Conservation (phyloP, 2,329 filamentous ascomycete species). For the Ophiostoma tasmaniense region DNA sequence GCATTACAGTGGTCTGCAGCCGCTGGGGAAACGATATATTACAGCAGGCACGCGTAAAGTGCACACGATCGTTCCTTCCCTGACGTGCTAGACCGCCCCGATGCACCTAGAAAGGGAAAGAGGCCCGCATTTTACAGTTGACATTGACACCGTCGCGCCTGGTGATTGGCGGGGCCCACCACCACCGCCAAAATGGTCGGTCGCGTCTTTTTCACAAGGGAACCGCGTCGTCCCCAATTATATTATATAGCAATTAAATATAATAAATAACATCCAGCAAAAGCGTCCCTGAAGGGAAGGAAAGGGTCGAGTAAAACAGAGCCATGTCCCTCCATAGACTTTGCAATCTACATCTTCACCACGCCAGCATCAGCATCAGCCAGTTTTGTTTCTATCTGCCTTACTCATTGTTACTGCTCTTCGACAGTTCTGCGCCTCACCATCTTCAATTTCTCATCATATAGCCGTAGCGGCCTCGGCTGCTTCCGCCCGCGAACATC, state of each 20-base stretch:
- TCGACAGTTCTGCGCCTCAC: neutral
- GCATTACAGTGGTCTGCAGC: neutral
- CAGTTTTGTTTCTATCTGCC: neutral
- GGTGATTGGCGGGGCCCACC: constrained; percentile 2
- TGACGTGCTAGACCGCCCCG: neutral
- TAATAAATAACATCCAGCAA: constrained; percentile 1
- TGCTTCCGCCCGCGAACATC: neutral
- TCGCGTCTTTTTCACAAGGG: constrained; percentile 9
- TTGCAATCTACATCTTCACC: neutral
- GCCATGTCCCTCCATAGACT: neutral
- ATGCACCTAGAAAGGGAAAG: neutral
- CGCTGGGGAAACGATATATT: neutral
- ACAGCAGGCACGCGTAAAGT: constrained; percentile 25
- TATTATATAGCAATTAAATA: constrained; percentile 3
- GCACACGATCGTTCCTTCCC: constrained; percentile 1
- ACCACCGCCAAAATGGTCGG: constrained; percentile 5
- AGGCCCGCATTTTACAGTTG: constrained; percentile 11
- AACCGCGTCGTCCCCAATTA: constrained; percentile 1
- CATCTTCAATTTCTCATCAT: neutral
- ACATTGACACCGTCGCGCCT: neutral
- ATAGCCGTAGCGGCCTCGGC: neutral
- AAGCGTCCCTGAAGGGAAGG: neutral
- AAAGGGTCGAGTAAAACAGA: neutral
- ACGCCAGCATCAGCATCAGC: constrained; percentile 5
- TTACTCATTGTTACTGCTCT: neutral